Percentiles rank a stretch among this genome's conserved stretches.
phyloP scores from a whole-genome alignment of 352 stramenopile genomes.

The Lagenidium sp. region DNA sequence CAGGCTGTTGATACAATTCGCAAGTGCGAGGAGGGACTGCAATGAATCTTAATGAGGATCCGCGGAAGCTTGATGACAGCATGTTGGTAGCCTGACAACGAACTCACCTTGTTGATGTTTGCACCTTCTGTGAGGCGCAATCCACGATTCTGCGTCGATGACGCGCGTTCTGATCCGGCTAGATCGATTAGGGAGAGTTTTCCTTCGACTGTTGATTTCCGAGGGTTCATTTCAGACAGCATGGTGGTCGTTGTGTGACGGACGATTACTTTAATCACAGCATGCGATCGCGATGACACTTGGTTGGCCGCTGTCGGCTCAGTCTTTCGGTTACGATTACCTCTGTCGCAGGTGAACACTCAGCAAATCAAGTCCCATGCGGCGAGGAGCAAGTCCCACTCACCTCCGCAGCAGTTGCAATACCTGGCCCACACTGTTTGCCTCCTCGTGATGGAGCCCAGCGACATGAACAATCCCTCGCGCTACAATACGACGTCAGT shows the following conservation, averaged over 20 bases:
- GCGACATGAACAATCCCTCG: slow-evolving; percentile 44
- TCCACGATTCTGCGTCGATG: slow-evolving; percentile 65
- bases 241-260: slow-evolving; percentile 47
- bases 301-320: slow-evolving; percentile 76
- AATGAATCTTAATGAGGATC: no score
- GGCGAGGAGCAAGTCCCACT: no score
- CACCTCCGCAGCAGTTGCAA: slow-evolving; percentile 34
- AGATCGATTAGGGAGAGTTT: slow-evolving; percentile 84
- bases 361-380: not conserved
- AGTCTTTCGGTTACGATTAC: slow-evolving; percentile 44
- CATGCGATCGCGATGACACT: slow-evolving; percentile 76
- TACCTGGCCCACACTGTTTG: slow-evolving; percentile 32
- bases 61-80: no score
- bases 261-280: slow-evolving; percentile 70
- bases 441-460: slow-evolving; percentile 37
- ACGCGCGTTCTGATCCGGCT: slow-evolving; percentile 71
- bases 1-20: slow-evolving; percentile 89
- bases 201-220: slow-evolving; percentile 48
- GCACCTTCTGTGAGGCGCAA: slow-evolving; percentile 47
- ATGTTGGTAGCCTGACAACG: not conserved
- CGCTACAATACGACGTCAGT: no score
- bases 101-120: slow-evolving; percentile 54
- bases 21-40: slow-evolving; percentile 64
- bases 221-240: slow-evolving; percentile 28
- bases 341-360: slow-evolving; percentile 11